A percentile compares a stretch with the other conserved stretches of the same genome.
These are phyloP conservation scores for Russula emetica DNA, from an alignment of 768 basidiomycete genomes.

Conservation along the genomic window DNA sequence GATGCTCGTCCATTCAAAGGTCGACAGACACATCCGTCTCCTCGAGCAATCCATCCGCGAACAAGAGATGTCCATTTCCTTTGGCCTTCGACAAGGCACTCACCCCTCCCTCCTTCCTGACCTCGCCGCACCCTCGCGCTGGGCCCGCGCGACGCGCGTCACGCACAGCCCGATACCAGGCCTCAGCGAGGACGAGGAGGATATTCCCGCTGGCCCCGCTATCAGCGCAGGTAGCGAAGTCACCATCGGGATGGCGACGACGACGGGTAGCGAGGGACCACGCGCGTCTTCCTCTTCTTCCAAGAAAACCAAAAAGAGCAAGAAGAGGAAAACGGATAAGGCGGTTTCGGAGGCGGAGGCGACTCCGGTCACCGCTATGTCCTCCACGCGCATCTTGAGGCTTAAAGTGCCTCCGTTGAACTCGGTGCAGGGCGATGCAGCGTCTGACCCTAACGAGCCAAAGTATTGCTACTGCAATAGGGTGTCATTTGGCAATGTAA, in stretches of 20 bases:
- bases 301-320: constrained; percentile 28
- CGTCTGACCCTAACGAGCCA: constrained; percentile 40
- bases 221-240: constrained; percentile 19
- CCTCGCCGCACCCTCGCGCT: constrained; percentile 49
- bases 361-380: not conserved
- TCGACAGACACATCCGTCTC: constrained; percentile 74
- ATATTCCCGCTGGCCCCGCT: not conserved
- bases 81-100: constrained; percentile 51
- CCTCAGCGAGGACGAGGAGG: constrained; percentile 27
- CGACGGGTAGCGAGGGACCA: constrained; percentile 9
- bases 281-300: constrained; percentile 18
- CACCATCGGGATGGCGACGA: constrained; percentile 19
- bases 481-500: constrained; percentile 74
- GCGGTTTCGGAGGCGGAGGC: constrained; percentile 13
- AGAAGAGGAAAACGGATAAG: constrained; percentile 30
- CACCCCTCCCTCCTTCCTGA: constrained; percentile 59
- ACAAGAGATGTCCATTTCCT: constrained; percentile 51
- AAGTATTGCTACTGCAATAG: constrained; percentile 81
- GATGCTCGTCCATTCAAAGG: constrained; percentile 38
- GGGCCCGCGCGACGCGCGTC: constrained; percentile 43
- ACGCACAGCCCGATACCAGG: constrained; percentile 43
- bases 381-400: constrained; percentile 32
- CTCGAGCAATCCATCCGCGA: constrained; percentile 71
- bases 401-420: constrained; percentile 38
- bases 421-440: constrained; percentile 22